Evolutionary conservation across 2,329 filamentous ascomycete genomes (phyloP), one percentile per base, ranked within the genome.

Genomic region (Beauveria medogensis): DNA sequence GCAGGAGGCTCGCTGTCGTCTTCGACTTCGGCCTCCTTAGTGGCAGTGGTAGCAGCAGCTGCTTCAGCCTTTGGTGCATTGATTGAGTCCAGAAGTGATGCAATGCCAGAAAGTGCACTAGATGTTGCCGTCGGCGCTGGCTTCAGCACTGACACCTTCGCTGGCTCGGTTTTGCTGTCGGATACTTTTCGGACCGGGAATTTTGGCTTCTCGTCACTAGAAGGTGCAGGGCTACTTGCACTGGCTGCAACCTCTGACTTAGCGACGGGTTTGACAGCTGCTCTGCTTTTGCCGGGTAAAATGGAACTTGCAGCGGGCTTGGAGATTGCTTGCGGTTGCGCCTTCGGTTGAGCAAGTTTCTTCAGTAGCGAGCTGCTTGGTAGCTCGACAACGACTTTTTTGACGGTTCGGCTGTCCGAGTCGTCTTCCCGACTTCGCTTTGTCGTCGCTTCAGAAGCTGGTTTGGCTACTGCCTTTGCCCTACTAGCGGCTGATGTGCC

Each of bases 1-100:
- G 90, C 87, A 0, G 84, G 76, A 0, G 87, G 91, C 70, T 92
- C 89, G 0, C 79, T 75, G 0, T 77, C 74, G 20, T 88, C 72
- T 1, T 73, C 68, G n/a, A 73, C 72, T 34, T 75, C 77, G 12
- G 68, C 67, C 61, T 85, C 83, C 65, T 84, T 83, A 0, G 80
- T 74, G 2, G 67, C 65, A 16, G 68, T 62, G 28, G 41, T 81
- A 4, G 76, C 78, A 48, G 78, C 74, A 2, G 68, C 66, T 12
- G 69, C 63, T 47, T 75, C 72, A 2, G 71, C 64, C 60, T 77
- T 78, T 6, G 75, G 75, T 5, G 76, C 73, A 59, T 77, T 78
- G 64, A 79, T 79, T 12, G 77, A 77, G 60, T 81, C 80, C 22
- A 86, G 74, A 18, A 86, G 71, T 6, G 80, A 80, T 14, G 81